phyloP scores from a whole-genome alignment of 2,329 filamentous ascomycete species.

The Aspergillaceae sp. region DNA sequence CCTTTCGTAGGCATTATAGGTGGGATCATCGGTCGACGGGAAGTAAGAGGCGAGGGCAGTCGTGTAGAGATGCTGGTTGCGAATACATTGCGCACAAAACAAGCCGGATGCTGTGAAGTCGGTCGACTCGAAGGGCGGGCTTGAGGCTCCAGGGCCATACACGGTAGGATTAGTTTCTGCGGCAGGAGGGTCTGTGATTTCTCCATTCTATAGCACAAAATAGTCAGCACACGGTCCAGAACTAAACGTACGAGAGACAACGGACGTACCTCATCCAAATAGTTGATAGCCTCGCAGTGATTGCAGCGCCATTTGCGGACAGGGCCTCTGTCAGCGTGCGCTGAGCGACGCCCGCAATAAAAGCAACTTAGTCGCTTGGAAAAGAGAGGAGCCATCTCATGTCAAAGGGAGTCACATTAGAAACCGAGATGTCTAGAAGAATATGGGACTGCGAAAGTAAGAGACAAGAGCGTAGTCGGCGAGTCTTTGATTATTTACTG shows the following conservation, averaged over 20 bases:
- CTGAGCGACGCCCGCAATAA: conserved; percentile 68
- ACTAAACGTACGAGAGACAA: conserved; percentile 1
- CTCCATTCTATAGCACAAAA: conserved; percentile 56
- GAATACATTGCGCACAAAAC: conserved; percentile 71
- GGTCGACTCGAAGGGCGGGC: conserved; percentile 39
- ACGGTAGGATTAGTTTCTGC: conserved; percentile 42
- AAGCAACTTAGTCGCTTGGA: conserved; percentile 58
- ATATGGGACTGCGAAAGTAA: no score
- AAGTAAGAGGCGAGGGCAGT: conserved; percentile 72
- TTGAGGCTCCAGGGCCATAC: conserved; percentile 25
- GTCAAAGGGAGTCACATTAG: neutral
- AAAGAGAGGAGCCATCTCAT: conserved; percentile 35
- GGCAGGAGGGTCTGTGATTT: conserved; percentile 79
- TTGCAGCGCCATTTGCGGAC: conserved; percentile 63
- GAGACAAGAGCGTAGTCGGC: no score
- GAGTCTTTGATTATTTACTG: conserved; percentile 1
- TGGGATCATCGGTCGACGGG: conserved; percentile 54
- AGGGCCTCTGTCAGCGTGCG: conserved; percentile 48
- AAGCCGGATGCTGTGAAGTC: conserved; percentile 32
- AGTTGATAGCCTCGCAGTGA: conserved; percentile 78
- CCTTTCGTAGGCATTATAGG: conserved; percentile 60
- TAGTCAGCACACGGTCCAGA: conserved; percentile 12
- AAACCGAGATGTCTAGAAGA: neutral
- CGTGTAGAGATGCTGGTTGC: conserved; percentile 79
- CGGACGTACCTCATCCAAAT: conserved; percentile 66